Evolutionary conservation across 2,329 filamentous ascomycete species (phyloP).

Genomic region (Xylariaceae sp.): DNA sequence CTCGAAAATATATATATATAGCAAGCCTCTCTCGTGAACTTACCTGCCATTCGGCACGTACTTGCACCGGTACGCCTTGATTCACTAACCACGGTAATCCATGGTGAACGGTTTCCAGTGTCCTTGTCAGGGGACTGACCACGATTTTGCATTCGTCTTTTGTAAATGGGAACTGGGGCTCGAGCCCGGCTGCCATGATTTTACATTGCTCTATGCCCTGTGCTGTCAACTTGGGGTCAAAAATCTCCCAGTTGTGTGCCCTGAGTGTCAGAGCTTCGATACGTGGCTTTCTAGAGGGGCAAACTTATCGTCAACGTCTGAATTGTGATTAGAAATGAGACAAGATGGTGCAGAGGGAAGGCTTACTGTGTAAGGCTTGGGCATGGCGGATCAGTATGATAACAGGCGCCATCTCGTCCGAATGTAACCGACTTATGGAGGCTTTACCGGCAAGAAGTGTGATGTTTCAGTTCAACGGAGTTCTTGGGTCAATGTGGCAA

Average conservation of each 20-base stretch:
- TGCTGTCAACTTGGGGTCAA: conserved; percentile 25
- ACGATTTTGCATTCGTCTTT: conserved; percentile 24
- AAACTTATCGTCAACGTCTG: conserved; percentile 28
- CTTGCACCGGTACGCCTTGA: conserved; percentile 22
- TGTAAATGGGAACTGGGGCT: conserved; percentile 16
- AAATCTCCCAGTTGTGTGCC: conserved; percentile 26
- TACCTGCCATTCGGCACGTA: conserved; percentile 31
- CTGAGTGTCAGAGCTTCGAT: conserved; percentile 16
- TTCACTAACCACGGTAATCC: conserved; percentile 26
- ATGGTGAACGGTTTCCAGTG: conserved; percentile 25
- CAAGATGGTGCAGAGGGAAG: neutral
- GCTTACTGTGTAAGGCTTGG: conserved; percentile 37
- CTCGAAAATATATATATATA: no score
- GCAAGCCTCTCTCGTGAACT: conserved; percentile 1
- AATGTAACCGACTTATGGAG: neutral
- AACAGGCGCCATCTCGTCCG: conserved; percentile 30
- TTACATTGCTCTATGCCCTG: conserved; percentile 25
- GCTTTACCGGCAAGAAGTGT: no score
- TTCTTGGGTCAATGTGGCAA: no score
- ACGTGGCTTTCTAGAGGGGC: conserved; percentile 1
- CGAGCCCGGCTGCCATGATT: conserved; percentile 20
- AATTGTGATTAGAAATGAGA: conserved; percentile 3
- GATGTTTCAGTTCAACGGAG: no score
- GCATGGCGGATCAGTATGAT: conserved; percentile 39
- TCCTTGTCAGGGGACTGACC: conserved; percentile 27